These are phyloP conservation scores for Candida sanyaensis DNA, from an alignment of 1,139 yeast species.

Conservation along the genomic window DNA sequence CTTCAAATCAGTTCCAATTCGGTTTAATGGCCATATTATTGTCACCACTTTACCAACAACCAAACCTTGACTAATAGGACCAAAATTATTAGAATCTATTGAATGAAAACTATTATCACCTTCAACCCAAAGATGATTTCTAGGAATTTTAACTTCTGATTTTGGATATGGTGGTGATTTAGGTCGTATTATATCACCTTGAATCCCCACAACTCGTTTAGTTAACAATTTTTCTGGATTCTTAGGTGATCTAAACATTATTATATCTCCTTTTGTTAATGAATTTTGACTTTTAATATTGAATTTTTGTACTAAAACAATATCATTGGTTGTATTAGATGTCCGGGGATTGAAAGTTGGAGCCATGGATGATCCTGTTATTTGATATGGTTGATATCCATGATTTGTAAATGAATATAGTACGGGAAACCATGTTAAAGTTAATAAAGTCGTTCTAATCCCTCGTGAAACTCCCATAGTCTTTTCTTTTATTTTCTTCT, in stretches of 20 bases:
- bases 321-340: slow-evolving; percentile 54
- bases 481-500: neutral
- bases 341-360: slow-evolving; percentile 81
- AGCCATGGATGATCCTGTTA: slow-evolving; percentile 86
- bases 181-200: slow-evolving; percentile 67
- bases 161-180: slow-evolving; percentile 65
- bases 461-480: slow-evolving; percentile 14
- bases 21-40: slow-evolving; percentile 67
- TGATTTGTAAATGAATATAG: slow-evolving; percentile 68
- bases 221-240: slow-evolving; percentile 74
- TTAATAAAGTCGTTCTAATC: slow-evolving; percentile 26
- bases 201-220: slow-evolving; percentile 74
- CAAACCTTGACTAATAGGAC: slow-evolving; percentile 79
- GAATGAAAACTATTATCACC: slow-evolving; percentile 88
- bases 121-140: slow-evolving; percentile 90
- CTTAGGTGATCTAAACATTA: slow-evolving; percentile 75
- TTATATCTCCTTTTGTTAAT: slow-evolving; percentile 66
- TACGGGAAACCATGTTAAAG: slow-evolving; percentile 78
- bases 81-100: slow-evolving; percentile 80
- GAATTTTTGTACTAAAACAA: slow-evolving; percentile 72
- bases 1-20: slow-evolving; percentile 45
- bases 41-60: slow-evolving; percentile 71
- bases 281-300: slow-evolving; percentile 48
- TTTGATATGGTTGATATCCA: slow-evolving; percentile 69
- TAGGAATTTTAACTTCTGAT: slow-evolving; percentile 60